Evolutionary conservation across 2,329 filamentous ascomycete genomes (phyloP).

Genomic region (Phyllosticta ampelicida): DNA sequence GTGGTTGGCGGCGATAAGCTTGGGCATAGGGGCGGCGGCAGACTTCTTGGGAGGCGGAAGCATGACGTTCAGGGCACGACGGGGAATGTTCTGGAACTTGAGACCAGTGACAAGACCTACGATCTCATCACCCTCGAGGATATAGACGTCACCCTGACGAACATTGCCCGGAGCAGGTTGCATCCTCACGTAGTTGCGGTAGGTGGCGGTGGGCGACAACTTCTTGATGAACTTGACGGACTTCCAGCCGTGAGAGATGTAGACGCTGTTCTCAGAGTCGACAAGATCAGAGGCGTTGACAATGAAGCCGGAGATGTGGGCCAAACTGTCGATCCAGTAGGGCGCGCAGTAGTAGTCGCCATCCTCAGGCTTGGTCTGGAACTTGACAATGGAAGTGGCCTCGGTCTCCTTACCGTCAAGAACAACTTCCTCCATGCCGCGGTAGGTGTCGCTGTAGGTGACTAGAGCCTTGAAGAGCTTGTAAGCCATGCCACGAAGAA

Average conservation of each 20-base stretch:
- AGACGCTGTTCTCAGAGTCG: constrained; percentile 49
- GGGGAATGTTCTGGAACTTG: constrained; percentile 57
- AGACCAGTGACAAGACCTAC: constrained; percentile 50
- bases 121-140: constrained; percentile 48
- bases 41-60: constrained; percentile 48
- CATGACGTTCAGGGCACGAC: constrained; percentile 55
- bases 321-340: constrained; percentile 49
- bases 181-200: constrained; percentile 53
- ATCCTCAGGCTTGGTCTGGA: constrained; percentile 43
- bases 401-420: constrained; percentile 46
- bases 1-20: constrained; percentile 22
- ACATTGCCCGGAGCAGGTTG: constrained; percentile 44
- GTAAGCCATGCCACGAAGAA: constrained; percentile 67
- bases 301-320: constrained; percentile 49
- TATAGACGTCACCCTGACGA: constrained; percentile 49
- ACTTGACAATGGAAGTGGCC: constrained; percentile 43
- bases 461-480: constrained; percentile 55
- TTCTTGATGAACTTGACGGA: constrained; percentile 47
- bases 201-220: constrained; percentile 41
- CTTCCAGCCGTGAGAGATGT: constrained; percentile 52
- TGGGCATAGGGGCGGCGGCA: constrained; percentile 24
- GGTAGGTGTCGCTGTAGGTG: constrained; percentile 46
- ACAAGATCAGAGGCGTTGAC: constrained; percentile 49
- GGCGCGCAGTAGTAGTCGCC: constrained; percentile 49
- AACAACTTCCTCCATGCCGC: constrained; percentile 49